Percentiles rank a stretch among this genome's conserved stretches.
Evolutionary conservation across 768 basidiomycete species (phyloP).

Genomic region (Steccherinum ochraceum): DNA sequence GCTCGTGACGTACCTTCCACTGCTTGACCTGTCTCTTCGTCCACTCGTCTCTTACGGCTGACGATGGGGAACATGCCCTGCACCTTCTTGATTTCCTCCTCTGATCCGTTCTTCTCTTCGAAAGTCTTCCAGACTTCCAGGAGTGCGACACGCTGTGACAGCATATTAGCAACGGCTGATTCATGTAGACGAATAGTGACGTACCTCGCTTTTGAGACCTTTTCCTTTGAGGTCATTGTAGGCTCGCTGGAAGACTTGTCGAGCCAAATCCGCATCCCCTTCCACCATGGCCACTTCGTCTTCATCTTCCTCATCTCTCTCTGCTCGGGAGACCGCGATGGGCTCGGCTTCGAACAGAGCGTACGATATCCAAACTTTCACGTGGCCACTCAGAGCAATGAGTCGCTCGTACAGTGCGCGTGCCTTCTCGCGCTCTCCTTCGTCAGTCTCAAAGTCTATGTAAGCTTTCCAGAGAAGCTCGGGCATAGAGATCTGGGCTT

Average conservation of each 20-base stretch:
- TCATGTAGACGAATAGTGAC: slow-evolving; percentile 15
- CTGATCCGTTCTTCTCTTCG: slow-evolving; percentile 73
- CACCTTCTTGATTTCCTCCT: slow-evolving; percentile 73
- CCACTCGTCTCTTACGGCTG: slow-evolving; percentile 76
- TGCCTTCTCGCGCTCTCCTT: slow-evolving; percentile 83
- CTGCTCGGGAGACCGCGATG: slow-evolving; percentile 54
- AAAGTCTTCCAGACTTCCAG: slow-evolving; percentile 95
- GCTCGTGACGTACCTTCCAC: slow-evolving; percentile 61
- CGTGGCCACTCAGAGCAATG: slow-evolving; percentile 78
- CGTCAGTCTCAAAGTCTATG: slow-evolving; percentile 92
- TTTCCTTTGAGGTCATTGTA: slow-evolving; percentile 82
- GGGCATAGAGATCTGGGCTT: slow-evolving; percentile 85
- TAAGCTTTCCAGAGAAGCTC: slow-evolving; percentile 92
- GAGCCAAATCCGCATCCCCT: slow-evolving; percentile 62
- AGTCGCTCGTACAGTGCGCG: slow-evolving; percentile 83
- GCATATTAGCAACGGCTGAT: slow-evolving; percentile 1
- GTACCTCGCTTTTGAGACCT: slow-evolving; percentile 82
- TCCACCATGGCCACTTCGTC: slow-evolving; percentile 56
- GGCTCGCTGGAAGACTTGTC: slow-evolving; percentile 77
- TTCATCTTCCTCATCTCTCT: slow-evolving; percentile 58
- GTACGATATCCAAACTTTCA: slow-evolving; percentile 96
- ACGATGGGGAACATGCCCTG: slow-evolving; percentile 92
- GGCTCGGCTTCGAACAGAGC: slow-evolving; percentile 85
- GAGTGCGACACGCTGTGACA: slow-evolving; percentile 73
- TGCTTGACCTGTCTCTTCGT: slow-evolving; percentile 77